Evolutionary conservation across 2,329 filamentous ascomycete genomes (phyloP).

Genomic region (Graphiopsis chlorocephala): DNA sequence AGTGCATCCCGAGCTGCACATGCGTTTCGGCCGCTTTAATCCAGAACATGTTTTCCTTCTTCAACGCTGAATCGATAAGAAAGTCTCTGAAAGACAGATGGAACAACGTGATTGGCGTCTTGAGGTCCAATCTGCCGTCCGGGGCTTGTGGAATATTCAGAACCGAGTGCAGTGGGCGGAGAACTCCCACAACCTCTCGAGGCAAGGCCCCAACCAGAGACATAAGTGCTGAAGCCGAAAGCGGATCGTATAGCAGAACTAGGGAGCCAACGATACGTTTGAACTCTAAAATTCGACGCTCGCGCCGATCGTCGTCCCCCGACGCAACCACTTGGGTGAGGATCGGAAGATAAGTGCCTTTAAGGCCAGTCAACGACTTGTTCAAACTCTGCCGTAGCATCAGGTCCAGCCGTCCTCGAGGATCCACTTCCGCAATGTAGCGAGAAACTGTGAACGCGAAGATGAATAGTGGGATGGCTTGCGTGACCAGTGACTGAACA

Average conservation of each 20-base stretch:
- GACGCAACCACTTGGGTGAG: not conserved
- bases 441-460: not conserved
- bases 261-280: not conserved
- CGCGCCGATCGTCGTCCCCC: not conserved
- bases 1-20: not conserved
- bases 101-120: not conserved
- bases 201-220: not conserved
- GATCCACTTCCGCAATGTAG: not conserved
- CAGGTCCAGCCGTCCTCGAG: not conserved
- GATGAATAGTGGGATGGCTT: not conserved
- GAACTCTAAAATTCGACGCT: not conserved
- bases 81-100: not conserved
- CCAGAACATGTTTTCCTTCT: slow-evolving; percentile 20
- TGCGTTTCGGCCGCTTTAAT: not conserved
- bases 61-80: not conserved
- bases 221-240: not conserved
- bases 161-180: not conserved
- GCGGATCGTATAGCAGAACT: not conserved
- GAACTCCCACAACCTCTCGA: not conserved
- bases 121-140: not conserved
- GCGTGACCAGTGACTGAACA: not conserved
- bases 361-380: not conserved
- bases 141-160: not conserved
- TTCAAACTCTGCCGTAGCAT: not conserved
- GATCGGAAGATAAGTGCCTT: not conserved